A percentile compares a stretch with the other conserved stretches of the same genome.
These are phyloP conservation scores for Asclepias syriaca DNA, from an alignment of 257 asterid genomes.

Conservation along the genomic window DNA sequence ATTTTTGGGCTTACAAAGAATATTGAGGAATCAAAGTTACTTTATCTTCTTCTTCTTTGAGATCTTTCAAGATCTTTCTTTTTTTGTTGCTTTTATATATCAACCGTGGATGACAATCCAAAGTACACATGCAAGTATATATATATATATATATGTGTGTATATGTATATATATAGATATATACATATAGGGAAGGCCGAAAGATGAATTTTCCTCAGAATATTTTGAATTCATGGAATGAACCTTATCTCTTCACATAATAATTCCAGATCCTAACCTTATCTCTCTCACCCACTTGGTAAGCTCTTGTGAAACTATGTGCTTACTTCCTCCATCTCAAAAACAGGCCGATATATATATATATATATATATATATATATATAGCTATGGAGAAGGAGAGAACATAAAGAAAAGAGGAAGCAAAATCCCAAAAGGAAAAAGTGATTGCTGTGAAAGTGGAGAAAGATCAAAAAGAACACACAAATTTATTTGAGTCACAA, in stretches of 20 bases:
- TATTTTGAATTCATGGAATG: neutral
- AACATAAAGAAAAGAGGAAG: too few species aligned
- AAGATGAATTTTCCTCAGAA: neutral
- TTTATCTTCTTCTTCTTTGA: neutral
- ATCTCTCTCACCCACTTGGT: constrained; percentile 5
- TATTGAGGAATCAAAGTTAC: constrained; percentile 13
- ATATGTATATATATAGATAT: neutral
- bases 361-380: too few species aligned
- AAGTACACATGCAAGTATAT: neutral
- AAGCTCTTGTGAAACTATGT: neutral
- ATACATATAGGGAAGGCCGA: neutral
- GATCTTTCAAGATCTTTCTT: neutral
- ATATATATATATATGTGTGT: neutral
- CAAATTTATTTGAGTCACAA: too few species aligned
- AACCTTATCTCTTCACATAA: neutral
- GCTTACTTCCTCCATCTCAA: too few species aligned
- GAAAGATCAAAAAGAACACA: too few species aligned
- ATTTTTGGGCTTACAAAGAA: constrained; percentile 4
- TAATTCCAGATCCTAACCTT: neutral
- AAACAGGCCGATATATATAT: too few species aligned
- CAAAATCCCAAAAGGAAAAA: too few species aligned
- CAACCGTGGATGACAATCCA: neutral
- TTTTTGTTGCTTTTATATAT: neutral
- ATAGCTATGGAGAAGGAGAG: too few species aligned
- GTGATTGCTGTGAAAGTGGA: too few species aligned